A percentile compares a stretch with the other conserved stretches of the same genome.
These are phyloP conservation scores for Thelonectria olida DNA, from an alignment of 2,329 filamentous ascomycete genomes.

Conservation along the genomic window DNA sequence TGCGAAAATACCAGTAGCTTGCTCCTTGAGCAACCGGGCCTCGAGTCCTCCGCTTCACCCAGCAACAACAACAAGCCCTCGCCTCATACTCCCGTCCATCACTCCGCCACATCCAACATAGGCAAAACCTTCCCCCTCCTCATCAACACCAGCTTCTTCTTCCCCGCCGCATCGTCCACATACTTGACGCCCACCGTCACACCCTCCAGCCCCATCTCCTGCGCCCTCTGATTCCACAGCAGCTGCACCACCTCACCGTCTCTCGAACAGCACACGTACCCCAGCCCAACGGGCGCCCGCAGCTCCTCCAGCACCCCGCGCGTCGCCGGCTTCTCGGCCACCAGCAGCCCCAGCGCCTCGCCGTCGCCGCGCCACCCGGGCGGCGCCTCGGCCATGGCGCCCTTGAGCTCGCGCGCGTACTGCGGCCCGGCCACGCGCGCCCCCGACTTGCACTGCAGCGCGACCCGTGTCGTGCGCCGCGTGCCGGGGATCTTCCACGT, in stretches of 20 bases:
- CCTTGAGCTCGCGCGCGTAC: constrained; percentile 79
- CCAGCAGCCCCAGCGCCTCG: constrained; percentile 75
- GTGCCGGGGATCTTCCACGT: constrained; percentile 67
- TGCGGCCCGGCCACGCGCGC: constrained; percentile 62
- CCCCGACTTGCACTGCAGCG: constrained; percentile 76
- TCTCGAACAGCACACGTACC: constrained; percentile 70
- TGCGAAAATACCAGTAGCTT: too few species aligned
- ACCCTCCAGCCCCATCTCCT: constrained; percentile 69
- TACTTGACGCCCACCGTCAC: constrained; percentile 61
- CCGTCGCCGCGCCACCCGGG: constrained; percentile 71
- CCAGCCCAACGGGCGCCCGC: constrained; percentile 73
- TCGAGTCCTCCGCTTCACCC: too few species aligned
- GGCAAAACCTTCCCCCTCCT: constrained; percentile 57
- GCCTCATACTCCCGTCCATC: neutral
- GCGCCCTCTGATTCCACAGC: constrained; percentile 75
- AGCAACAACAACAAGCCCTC: too few species aligned
- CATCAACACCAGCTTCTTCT: constrained; percentile 58
- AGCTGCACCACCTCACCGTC: constrained; percentile 72
- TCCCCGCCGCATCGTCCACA: constrained; percentile 40
- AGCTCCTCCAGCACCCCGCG: constrained; percentile 81
- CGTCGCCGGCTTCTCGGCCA: constrained; percentile 75
- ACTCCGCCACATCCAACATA: constrained; percentile 26
- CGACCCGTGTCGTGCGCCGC: constrained; percentile 52
- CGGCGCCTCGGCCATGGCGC: constrained; percentile 79
- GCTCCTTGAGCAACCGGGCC: too few species aligned